A percentile compares a stretch with the other conserved stretches of the same genome.
phyloP scores from a whole-genome alignment of 164 flowering plant species.

The Liquidambar formosana region DNA sequence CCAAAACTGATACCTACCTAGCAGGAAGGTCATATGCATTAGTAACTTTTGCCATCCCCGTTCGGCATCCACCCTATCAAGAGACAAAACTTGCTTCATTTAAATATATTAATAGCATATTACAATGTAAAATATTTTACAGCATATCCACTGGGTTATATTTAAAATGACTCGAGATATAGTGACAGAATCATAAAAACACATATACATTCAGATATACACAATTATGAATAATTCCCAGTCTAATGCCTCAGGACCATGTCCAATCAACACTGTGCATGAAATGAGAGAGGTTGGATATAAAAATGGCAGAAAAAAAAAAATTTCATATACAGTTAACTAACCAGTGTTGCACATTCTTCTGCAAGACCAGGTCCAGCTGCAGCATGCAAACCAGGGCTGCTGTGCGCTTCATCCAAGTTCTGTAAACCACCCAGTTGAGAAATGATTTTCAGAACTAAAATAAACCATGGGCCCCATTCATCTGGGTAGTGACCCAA shows the following conservation, averaged over 20 bases:
- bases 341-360: constrained; percentile 88
- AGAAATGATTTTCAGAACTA: constrained; percentile 6
- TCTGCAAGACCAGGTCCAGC: constrained; percentile 99
- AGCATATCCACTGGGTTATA: neutral
- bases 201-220: neutral
- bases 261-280: neutral
- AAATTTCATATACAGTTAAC: neutral
- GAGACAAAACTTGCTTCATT: constrained; percentile 9
- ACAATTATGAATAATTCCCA: neutral
- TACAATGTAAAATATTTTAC: neutral
- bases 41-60: constrained; percentile 99
- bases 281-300: neutral
- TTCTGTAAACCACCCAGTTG: constrained; percentile 42
- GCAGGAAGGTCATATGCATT: constrained; percentile 99
- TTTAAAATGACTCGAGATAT: too few relatives aligned
- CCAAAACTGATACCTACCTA: constrained; percentile 45
- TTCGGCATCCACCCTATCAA: constrained; percentile 93
- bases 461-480: neutral
- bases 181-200: neutral
- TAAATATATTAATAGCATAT: neutral
- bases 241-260: neutral
- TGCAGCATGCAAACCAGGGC: constrained; percentile 95
- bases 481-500: too few relatives aligned
- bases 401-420: constrained; percentile 95
- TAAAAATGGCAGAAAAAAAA: neutral